Percentiles rank a stretch among this genome's conserved stretches.
These are phyloP conservation scores for Sicyos baderoa DNA, from an alignment of 306 rosid genomes.

Conservation along the genomic window DNA sequence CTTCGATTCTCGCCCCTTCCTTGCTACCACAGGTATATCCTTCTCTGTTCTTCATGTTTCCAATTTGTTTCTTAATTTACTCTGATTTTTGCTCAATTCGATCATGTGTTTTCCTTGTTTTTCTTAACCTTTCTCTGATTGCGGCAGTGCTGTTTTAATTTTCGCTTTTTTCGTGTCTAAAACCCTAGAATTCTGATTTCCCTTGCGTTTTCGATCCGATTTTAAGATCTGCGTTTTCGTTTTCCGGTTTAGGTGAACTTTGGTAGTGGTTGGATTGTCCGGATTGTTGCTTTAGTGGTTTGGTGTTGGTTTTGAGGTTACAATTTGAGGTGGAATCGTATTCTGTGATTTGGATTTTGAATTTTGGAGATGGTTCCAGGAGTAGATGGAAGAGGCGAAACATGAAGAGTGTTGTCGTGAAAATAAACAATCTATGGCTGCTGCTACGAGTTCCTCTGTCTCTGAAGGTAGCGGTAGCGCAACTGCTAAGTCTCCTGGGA, in stretches of 20 bases:
- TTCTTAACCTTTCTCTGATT: not conserved
- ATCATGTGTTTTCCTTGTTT: constrained; percentile 4
- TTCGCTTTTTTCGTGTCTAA: constrained; percentile 8
- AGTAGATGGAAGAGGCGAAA: constrained; percentile 55
- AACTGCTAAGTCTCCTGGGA: constrained; percentile 58
- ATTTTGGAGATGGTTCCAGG: constrained; percentile 42
- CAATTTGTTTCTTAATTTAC: too few relatives aligned
- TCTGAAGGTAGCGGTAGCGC: constrained; percentile 76
- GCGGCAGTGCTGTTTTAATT: not conserved
- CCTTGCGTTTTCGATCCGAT: constrained; percentile 38
- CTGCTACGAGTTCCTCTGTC: constrained; percentile 69
- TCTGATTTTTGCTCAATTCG: constrained; percentile 71
- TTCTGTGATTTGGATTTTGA: constrained; percentile 40
- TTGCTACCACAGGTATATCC: too few relatives aligned
- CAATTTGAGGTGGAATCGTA: constrained; percentile 13
- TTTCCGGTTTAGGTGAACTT: constrained; percentile 24
- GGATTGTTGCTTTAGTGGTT: constrained; percentile 27
- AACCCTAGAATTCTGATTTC: constrained; percentile 25
- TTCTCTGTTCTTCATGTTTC: too few relatives aligned
- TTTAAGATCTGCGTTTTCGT: constrained; percentile 58
- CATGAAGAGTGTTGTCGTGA: constrained; percentile 74
- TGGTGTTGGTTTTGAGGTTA: constrained; percentile 15
- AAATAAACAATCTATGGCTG: constrained; percentile 80
- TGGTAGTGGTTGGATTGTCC: constrained; percentile 22
- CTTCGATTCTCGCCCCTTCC: too few relatives aligned